Percentiles rank a stretch among this genome's conserved stretches.
Evolutionary conservation across 2,329 filamentous ascomycete genomes (phyloP).

Genomic region (Onygenales sp.): DNA sequence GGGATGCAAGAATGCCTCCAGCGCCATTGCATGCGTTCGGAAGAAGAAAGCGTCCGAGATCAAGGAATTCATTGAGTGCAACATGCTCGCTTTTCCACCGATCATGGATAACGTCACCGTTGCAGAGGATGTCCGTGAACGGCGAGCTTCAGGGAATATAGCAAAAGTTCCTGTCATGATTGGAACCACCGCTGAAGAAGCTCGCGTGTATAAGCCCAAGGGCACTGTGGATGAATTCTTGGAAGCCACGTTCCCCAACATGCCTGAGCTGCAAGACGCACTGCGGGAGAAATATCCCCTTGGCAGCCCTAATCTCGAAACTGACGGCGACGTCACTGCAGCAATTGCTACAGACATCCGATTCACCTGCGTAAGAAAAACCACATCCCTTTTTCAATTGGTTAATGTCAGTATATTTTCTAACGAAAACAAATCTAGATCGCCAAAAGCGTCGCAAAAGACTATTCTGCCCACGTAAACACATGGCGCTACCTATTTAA

Average conservation of each 20-base stretch:
- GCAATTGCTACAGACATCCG: slow-evolving; percentile 19
- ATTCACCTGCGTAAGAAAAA: slow-evolving; percentile 18
- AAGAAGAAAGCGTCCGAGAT: slow-evolving; percentile 12
- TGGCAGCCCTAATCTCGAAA: slow-evolving; percentile 7
- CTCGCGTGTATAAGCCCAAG: slow-evolving; percentile 21
- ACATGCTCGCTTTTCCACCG: slow-evolving; percentile 21
- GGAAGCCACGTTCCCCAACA: slow-evolving; percentile 10
- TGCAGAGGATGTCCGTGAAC: slow-evolving; percentile 17
- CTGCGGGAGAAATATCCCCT: slow-evolving; percentile 20
- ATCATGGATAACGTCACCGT: slow-evolving; percentile 24
- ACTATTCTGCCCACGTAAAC: not conserved
- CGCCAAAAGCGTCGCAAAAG: not conserved
- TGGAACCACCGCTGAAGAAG: slow-evolving; percentile 27
- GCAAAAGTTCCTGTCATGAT: slow-evolving; percentile 25
- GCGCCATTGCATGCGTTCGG: not conserved
- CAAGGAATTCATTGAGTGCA: slow-evolving; percentile 20
- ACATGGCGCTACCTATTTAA: slow-evolving; percentile 31
- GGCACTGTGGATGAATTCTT: slow-evolving; percentile 16
- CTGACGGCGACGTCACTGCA: slow-evolving; percentile 16
- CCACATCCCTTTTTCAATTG: not conserved
- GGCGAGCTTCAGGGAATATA: slow-evolving; percentile 19
- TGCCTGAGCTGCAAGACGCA: slow-evolving; percentile 13
- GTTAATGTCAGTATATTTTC: not conserved
- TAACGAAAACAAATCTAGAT: not conserved
- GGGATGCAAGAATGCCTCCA: not conserved